Conservation (phyloP, 768 basidiomycete genomes). For the Mycena belliarum region DNA sequence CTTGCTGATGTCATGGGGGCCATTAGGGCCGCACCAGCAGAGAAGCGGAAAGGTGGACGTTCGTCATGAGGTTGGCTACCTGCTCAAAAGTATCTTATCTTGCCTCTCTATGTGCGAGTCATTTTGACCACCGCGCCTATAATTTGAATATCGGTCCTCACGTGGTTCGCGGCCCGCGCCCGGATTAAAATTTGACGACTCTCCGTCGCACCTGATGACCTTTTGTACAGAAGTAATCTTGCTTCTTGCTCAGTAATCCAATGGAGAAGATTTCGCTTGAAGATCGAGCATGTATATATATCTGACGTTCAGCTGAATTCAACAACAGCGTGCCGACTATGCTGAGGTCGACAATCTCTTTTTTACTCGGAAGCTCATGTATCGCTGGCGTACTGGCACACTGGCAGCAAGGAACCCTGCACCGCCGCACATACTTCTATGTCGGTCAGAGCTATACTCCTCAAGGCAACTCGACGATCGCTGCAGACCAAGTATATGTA, state of each 20-base stretch:
- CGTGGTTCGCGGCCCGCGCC: too few species aligned
- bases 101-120: conserved; percentile 8
- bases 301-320: not conserved
- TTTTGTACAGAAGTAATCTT: not conserved
- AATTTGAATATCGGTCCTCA: too few species aligned
- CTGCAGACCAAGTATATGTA: conserved; percentile 51
- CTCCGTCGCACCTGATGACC: not conserved
- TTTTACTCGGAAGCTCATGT: not conserved
- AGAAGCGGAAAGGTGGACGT: conserved; percentile 27
- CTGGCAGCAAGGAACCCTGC: conserved; percentile 36
- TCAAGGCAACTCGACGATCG: conserved; percentile 37
- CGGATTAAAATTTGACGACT: too few species aligned
- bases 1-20: conserved; percentile 58
- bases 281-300: not conserved
- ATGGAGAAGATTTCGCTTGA: not conserved
- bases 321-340: not conserved
- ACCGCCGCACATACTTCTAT: conserved; percentile 51
- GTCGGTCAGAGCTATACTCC: conserved; percentile 43
- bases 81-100: conserved; percentile 16
- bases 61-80: not conserved
- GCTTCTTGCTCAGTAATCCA: not conserved
- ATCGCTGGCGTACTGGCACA: not conserved
- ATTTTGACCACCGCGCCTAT: not conserved
- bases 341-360: not conserved
- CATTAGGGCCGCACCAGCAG: conserved; percentile 57